Evolutionary conservation across 2,329 filamentous ascomycete genomes (phyloP), one percentile per base, ranked within the genome.

Genomic region (Aspergillus ibericus): DNA sequence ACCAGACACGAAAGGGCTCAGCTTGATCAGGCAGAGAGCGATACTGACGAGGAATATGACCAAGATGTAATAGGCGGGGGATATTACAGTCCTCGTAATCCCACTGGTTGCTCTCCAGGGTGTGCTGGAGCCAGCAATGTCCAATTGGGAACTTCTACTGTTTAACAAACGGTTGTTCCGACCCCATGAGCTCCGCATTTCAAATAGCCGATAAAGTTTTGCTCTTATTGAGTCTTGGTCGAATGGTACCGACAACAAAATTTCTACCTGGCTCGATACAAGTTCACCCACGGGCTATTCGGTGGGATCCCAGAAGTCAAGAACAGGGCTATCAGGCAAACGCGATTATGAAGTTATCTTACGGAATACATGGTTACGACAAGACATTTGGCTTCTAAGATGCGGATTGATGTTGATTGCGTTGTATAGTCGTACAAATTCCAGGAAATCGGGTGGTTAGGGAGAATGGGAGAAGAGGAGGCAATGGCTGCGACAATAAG

Each of bases 31-130:
- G 87, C 82, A 1, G 88, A 90, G 53, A 88, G 89, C 62, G 88
- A 91, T 66, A 87, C 83, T 2, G 90, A 91, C 69, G 85, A 89
- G 62, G 79, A 88, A 52, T 90, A 90, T 70, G 80, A 59, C 15
- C 61, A 59, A 38, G 65, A 68, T 66, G 58, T 32, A 29, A 53
- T 73, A 12, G 76, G 69, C 0, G 77, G 75, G 56, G 79, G 77
- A 6, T 80, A 81, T 63, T 85, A 85, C 68, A 78, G 84, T 68
- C 82, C 82, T 34, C 74, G 74, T 13, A 77, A 72, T 53, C 82
- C 82, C 22, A 84, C 82, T 3, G 81, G 75, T 25, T 85, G 83
- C 68, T 74, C 69, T 61, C 61, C 64, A 22, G 70, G 65, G 5
- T 81, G 79, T 67, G 54, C 61, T 5, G 71, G 75, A 10, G 22